Evolutionary conservation across 1,284 basidiomycete species (phyloP).

Genomic region (Phylloboletellus chloephorus): DNA sequence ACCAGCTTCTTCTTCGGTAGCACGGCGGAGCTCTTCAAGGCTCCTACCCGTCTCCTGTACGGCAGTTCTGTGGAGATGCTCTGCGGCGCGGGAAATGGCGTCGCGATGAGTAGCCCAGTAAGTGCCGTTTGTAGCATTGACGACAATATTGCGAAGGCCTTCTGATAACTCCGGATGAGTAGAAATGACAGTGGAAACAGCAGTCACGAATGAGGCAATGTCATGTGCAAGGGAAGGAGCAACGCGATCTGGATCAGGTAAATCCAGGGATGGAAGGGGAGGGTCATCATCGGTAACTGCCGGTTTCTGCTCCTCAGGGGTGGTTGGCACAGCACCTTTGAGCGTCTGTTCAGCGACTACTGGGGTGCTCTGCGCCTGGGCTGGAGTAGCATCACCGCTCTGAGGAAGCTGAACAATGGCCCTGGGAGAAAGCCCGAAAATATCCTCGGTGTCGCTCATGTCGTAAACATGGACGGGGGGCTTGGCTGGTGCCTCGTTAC

Average conservation of each 20-base stretch:
- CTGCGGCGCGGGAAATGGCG: conserved; percentile 49
- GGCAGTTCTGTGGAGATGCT: conserved; percentile 43
- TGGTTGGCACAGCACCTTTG: conserved; percentile 11
- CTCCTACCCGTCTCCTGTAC: conserved; percentile 37
- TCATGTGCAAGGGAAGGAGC: conserved; percentile 55
- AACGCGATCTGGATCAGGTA: conserved; percentile 23
- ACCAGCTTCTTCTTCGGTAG: conserved; percentile 59
- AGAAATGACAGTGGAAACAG: conserved; percentile 47
- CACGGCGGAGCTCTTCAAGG: conserved; percentile 41
- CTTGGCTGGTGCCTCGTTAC: conserved; percentile 46
- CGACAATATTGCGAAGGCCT: conserved; percentile 54
- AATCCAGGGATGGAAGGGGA: conserved; percentile 49
- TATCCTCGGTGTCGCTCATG: conserved; percentile 33
- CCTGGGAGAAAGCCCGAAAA: conserved; percentile 20
- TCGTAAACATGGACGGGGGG: conserved; percentile 58
- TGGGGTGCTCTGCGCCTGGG: conserved; percentile 34
- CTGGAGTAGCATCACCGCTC: conserved; percentile 25
- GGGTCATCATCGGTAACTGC: conserved; percentile 40
- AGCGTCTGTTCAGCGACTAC: conserved; percentile 25
- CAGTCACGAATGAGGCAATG: conserved; percentile 53
- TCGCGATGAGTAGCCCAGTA: conserved; percentile 65
- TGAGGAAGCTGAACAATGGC: conserved; percentile 15
- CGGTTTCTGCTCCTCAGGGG: conserved; percentile 14
- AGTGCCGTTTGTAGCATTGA: conserved; percentile 54
- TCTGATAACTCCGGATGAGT: conserved; percentile 68